These are phyloP conservation scores for Houttuynia cordata DNA, from an alignment of 164 flowering plant species.

Conservation along the genomic window DNA sequence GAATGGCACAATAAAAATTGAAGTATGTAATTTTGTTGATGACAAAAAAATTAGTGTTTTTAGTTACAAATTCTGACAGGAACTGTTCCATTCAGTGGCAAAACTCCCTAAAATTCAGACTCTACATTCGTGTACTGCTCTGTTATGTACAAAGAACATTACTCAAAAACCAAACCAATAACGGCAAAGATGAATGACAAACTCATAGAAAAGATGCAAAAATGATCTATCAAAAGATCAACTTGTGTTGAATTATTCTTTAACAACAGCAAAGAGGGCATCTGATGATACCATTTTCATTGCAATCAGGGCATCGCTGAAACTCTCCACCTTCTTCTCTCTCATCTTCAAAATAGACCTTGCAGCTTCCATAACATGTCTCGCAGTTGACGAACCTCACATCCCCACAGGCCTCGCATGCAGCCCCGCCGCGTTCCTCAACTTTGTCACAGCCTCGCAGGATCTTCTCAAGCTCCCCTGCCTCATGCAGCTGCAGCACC, in stretches of 20 bases:
- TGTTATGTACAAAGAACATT: no score
- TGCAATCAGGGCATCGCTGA: constrained; percentile 72
- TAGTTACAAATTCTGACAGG: no score
- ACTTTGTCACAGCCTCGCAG: constrained; percentile 39
- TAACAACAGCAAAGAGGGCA: constrained; percentile 63
- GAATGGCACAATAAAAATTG: no score
- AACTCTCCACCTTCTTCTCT: constrained; percentile 37
- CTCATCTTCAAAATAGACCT: constrained; percentile 44
- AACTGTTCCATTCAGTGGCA: no score
- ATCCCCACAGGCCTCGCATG: constrained; percentile 77
- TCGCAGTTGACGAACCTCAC: constrained; percentile 78
- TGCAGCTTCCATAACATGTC: constrained; percentile 85
- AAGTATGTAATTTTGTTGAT: no score
- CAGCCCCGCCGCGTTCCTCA: constrained; percentile 26
- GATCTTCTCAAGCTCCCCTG: constrained; percentile 53
- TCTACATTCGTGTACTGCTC: no score
- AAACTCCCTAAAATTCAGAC: no score
- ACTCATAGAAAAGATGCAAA: no score
- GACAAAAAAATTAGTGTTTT: no score
- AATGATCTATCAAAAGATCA: no score
- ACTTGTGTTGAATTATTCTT: background rate
- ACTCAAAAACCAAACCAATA: no score
- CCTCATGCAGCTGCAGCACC: constrained; percentile 53
- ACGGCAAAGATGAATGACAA: no score
- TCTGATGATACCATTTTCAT: constrained; percentile 72